These are phyloP conservation scores for Aspergillus ochraceus DNA, from an alignment of 2,329 filamentous ascomycete species.

Conservation along the genomic window DNA sequence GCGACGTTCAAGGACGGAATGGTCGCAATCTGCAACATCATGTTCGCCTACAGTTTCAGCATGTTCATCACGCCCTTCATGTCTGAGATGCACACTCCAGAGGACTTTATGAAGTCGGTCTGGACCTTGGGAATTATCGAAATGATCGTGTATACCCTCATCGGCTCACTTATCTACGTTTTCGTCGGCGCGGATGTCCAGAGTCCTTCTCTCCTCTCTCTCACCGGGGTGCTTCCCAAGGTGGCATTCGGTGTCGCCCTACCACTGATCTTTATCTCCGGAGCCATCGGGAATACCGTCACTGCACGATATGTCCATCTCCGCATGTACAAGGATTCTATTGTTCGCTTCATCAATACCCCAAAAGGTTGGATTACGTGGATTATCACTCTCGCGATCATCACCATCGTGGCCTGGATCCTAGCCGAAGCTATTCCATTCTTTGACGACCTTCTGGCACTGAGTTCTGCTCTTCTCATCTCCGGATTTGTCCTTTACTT, in stretches of 20 bases:
- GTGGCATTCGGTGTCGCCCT: not conserved
- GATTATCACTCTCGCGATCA: not conserved
- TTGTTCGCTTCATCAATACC: not conserved
- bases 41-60: constrained; percentile 41
- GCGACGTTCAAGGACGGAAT: constrained; percentile 26
- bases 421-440: not conserved
- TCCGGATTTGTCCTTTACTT: constrained; percentile 82
- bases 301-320: not conserved
- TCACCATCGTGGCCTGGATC: not conserved
- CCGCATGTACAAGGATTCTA: not conserved
- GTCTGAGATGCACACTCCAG: constrained; percentile 5
- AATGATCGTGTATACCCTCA: constrained; percentile 3
- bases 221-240: not conserved
- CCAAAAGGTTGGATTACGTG: not conserved
- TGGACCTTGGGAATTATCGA: constrained; percentile 2
- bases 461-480: constrained; percentile 67
- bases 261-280: not conserved
- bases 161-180: constrained; percentile 20
- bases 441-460: constrained; percentile 19
- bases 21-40: constrained; percentile 27
- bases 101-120: constrained; percentile 4
- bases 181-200: constrained; percentile 26
- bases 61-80: constrained; percentile 2
- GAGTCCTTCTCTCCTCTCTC: constrained; percentile 20
- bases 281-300: not conserved